Evolutionary conservation across 2,329 filamentous ascomycete genomes (phyloP), one percentile per base, ranked within the genome.

Genomic region (Cryoendolithus antarcticus): DNA sequence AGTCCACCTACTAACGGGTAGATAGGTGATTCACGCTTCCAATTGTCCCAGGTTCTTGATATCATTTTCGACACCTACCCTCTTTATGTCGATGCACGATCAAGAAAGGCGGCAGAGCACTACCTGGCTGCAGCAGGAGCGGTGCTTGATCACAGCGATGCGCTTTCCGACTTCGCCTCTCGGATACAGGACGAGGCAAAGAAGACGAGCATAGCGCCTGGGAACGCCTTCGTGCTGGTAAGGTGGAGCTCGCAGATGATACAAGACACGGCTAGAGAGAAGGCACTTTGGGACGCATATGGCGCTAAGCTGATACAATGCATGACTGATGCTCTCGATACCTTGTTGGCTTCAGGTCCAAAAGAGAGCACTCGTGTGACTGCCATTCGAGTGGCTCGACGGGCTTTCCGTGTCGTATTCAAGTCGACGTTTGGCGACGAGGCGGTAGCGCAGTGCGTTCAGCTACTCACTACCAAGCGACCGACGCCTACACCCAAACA

Each of bases 221-320:
- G 73, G 32, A 93, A 78, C 61, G 83, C 86, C 4, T 93, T 95
- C 57, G 85, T 93, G 35, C 68, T 98, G 49, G 72, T 91, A 9
- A 85, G 94, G 60, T 98, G 89, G 89, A 86, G 79, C 60, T 82
- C 81, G 42, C 61, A 89, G 42, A 64, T 95, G 37, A 73, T 94
- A 49, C 78, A 88, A 53, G 71, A 80, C 42, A 68, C 86, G 19
- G 74, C 74, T 27, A 70, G 71, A 35, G 74, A 63, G 35, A 59
- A 73, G 10, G 56, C 70, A 7, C 59, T 74, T 32, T 86, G 78
- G 80, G 72, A 75, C 37, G 68, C 68, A 52, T 77, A 78, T 58
- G 74, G 75, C 38, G 53, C 70, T 45, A 77, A 85, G 28, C 63
- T 91, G 32, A 63, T 93, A 21, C 60, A 74, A 28, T 74, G 80